Base-by-base conservation (phyloP, 106 monocot genomes). In the Platanthera guangdongensis region DNA sequence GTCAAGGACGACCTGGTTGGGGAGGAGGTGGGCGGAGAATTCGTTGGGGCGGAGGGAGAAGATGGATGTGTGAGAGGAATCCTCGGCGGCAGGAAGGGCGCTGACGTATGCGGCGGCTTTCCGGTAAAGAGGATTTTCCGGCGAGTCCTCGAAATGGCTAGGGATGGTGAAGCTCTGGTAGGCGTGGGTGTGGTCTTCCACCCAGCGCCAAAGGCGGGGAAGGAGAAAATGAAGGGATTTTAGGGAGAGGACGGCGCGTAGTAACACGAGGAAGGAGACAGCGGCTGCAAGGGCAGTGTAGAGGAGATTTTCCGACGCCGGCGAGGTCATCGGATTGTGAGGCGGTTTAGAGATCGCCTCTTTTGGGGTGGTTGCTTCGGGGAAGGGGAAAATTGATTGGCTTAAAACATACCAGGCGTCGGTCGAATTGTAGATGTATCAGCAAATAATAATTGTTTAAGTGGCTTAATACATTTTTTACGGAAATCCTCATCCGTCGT, bases 91-190 rank as follows among this genome's bases (percentile, higher is more conserved):
- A 32, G 89, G 87, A 57, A 92, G 90, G 10, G 87, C 77, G 45
- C 75, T 50, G 64, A 92, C 59, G 74, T 90, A 92, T 21, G 63
- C 62, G 30, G 63, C 57, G 28, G 82, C 89, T 65, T 84, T 82
- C 21, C 92, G 81, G 85, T 82, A 82, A 72, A 92, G 90, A 1
- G 90, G 90, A 68, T 92, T 90, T 16, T 83, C 82, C 71, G 72
- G 81, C 45, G 48, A 19, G 68, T 68, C 52, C 19, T 86, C 82
- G 57, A 19, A 48, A 77, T 72, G 73, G 69, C 83, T 71, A 47
- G 89, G 89, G 32, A 92, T 86, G 51, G 81, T 83, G 81, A 84
- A 87, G 74, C 52, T 32, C 79, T 88, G 92, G 67, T 87, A 75
- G 30, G 74, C 68, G 39, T 87, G 83, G 71, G 81, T 57, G 51